Base-by-base conservation (phyloP, 331 rosid genomes). In the Stylosanthes scabra region DNA sequence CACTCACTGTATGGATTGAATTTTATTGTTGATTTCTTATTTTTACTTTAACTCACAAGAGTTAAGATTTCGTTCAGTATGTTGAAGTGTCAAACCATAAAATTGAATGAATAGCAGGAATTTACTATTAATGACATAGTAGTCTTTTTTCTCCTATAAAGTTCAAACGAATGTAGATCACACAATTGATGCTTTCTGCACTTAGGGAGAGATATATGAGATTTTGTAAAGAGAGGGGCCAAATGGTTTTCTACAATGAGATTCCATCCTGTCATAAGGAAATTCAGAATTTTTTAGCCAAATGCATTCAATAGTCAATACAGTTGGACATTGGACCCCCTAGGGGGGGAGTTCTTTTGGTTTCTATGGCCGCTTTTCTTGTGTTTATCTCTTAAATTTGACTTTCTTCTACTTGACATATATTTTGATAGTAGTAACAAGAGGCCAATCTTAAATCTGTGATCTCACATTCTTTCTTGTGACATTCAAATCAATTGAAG, bases 261-360 rank as follows among this genome's bases (percentile, higher is more conserved):
- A 77, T 77, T 82, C 82, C 25, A 20, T 20, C 25, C 14, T 57
- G 70, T 60, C 68, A 29, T 54, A 66, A 66, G 57, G 58, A 25
- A 45, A 47, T 66, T 46, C 2, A 20, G 41, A 65, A 11, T 65
- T 44, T 15, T 20, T 46, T 46, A 27, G 6, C 58, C 14, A 66
- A 10, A 41, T 41, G 9, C 40, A 9, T 41, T 16, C 16, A 20
- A 20, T 20, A 20, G 25, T 20, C 25, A 42, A 16, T 42, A 41
- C 15, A 40, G 52, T 40, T 16, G 68, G 68, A 44, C 20, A 20
- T 20, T 20, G 25, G 25, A 20, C 25, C 25, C 25, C 25, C 25
- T 20, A 20, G 25, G 25, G 25, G 25, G 25, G 25, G 25, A 1
- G 25, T 27, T 45, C 59, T n/a, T 46, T 66, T 46, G 58, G 64